Percentiles rank a stretch among this genome's conserved stretches.
These are phyloP conservation scores for Gentiana macrophylla DNA, from an alignment of 257 asterid genomes.

Conservation along the genomic window DNA sequence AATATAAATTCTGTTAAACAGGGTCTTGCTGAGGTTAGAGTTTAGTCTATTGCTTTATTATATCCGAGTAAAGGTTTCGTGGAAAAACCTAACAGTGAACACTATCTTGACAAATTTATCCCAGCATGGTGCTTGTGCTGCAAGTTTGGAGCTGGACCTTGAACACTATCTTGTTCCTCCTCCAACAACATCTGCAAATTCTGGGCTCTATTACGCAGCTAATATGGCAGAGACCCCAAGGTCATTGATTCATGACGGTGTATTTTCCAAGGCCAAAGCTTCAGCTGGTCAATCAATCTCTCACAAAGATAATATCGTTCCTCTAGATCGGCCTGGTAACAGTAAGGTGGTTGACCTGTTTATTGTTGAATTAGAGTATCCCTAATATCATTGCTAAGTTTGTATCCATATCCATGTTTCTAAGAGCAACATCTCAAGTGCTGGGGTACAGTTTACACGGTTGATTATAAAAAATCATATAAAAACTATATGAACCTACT, in stretches of 20 bases:
- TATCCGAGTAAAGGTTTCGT: not conserved
- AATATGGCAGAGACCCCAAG: constrained; percentile 91
- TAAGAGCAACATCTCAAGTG: too few relatives aligned
- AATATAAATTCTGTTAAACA: constrained; percentile 52
- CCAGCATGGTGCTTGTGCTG: constrained; percentile 73
- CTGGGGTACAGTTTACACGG: too few relatives aligned
- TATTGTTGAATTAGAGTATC: constrained; percentile 10
- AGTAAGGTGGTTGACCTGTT: constrained; percentile 28
- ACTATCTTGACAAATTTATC: constrained; percentile 3
- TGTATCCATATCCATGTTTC: too few relatives aligned
- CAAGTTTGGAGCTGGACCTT: constrained; percentile 89
- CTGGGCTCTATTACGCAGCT: constrained; percentile 86
- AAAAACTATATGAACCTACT: too few relatives aligned
- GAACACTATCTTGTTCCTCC: constrained; percentile 96
- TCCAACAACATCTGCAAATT: constrained; percentile 55
- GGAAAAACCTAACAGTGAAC: too few relatives aligned
- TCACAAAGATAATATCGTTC: constrained; percentile 32
- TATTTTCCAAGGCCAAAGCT: constrained; percentile 48
- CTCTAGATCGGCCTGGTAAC: constrained; percentile 46
- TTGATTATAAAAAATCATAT: too few relatives aligned
- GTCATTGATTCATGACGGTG: constrained; percentile 44
- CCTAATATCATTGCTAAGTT: not conserved
- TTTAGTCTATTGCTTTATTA: not conserved
- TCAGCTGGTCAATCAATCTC: constrained; percentile 34
- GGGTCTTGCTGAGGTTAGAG: constrained; percentile 43